Base-by-base conservation (phyloP, 257 asterid genomes). In the Osmanthus fragrans region DNA sequence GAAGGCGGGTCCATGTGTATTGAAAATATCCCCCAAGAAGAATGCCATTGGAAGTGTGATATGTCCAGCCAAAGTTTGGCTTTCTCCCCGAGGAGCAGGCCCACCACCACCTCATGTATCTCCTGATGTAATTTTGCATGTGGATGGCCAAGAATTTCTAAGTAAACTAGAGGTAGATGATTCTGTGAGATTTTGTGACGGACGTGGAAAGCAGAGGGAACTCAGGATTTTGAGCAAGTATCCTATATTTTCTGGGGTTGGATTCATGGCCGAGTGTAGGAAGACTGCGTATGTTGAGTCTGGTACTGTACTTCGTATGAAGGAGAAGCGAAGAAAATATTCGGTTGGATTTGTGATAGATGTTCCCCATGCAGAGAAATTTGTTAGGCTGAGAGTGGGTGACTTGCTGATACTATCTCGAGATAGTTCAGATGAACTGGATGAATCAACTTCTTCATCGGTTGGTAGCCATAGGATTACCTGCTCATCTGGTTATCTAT, bases 401-500 rank as follows among this genome's bases (percentile, higher is more conserved):
- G 94, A 91, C 86, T 80, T 91, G 76, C 84, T 91, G 83, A 82
- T 77, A 39, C 84, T 91, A 82, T 73, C 92, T 72, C 89, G 91
- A 71, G 94, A 87, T 78, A 81, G 88, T 70, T 80, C 89, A 27
- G 88, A 85, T 54, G 86, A 80, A 86, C 73, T 76, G 30, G 81
- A 73, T 13, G 67, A 72, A 1, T 75, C 86, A 45, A 81, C 83
- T 68, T 82, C 92, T 68, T 83, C 92, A 77, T 73, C 81, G 12
- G 71, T 27, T 40, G 85, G 82, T 66, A 9, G 80, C 54, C 94
- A 87, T 74, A 86, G 85, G 86, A 80, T 89, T 76, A 84, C 92
- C 75, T 91, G 94, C 78, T 85, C 96, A 9, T 91, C 92, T 32
- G 88, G 92, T 65, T 91, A 89, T 80, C 86, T 91, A 72, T 91